Base-by-base conservation (phyloP, 1,139 yeast species). In the Debaryomyces sp. region DNA sequence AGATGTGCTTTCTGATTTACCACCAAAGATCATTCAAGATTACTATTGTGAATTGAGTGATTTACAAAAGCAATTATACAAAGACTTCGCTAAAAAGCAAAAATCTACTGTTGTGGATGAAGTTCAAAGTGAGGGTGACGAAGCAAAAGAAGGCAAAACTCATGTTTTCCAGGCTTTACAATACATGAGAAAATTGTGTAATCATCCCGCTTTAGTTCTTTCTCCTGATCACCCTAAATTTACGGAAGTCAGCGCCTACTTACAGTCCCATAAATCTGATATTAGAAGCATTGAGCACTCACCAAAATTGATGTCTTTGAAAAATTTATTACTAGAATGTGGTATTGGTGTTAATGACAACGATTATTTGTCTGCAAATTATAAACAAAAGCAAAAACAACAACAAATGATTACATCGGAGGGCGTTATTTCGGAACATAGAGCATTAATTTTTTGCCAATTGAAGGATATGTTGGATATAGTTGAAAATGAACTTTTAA, bases 21-120 rank as follows among this genome's bases (percentile, higher is more conserved):
- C 99, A 9, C 99, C 99, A 39, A 95, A 95, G 70, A 94, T 95
- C 57, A 94, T 95, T 57, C 99, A 95, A 67, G 99, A 95, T 71
- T 92, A 95, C 65, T 94, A 94, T 66, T 95, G 99, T 74, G 98
- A 94, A 58, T 76, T 95, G 54, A 89, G 96, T 60, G 96, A 90
- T 52, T 73, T 91, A 51, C 99, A 95, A 66, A 87, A 87, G 62
- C 87, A 84, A 56, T 73, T 95, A 43, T 95, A 95, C 70, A 88
- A 85, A 52, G 96, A 90, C 64, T 94, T 95, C 71, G 92, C 96
- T n/a, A 83, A 80, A 58, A 89, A 89, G 63, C 97, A 94, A 62
- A 89, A 89, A 64, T 71, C 79, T 5, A 74, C 81, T 2, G 94
- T 92, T 5, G 84, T 82, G 54, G 79, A 80, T 50, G 95, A 87